Evolutionary conservation across 1,139 yeast genomes (phyloP).

Genomic region (Pichia sp.): DNA sequence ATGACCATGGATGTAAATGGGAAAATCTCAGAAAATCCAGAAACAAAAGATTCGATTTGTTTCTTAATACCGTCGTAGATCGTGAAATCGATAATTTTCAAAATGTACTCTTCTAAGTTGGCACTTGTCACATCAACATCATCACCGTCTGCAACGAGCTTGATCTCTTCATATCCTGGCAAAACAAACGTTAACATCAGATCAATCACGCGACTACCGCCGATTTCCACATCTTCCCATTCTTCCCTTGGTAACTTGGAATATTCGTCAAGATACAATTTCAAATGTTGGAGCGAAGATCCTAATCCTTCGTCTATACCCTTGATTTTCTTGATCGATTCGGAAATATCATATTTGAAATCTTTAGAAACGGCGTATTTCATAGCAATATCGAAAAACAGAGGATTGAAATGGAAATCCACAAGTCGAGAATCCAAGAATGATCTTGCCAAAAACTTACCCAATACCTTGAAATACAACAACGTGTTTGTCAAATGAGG

Average conservation of each 20-base stretch:
- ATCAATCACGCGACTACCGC: slow-evolving; percentile 47
- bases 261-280: slow-evolving; percentile 41
- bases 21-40: slow-evolving; percentile 83
- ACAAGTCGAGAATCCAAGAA: slow-evolving; percentile 82
- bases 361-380: slow-evolving; percentile 15
- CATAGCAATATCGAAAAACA: slow-evolving; percentile 57
- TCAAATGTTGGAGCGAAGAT: slow-evolving; percentile 54
- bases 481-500: slow-evolving; percentile 44
- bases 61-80: slow-evolving; percentile 60
- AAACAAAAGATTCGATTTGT: slow-evolving; percentile 69
- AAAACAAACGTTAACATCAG: slow-evolving; percentile 64
- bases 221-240: slow-evolving; percentile 35
- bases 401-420: slow-evolving; percentile 74
- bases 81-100: slow-evolving; percentile 57
- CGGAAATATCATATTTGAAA: slow-evolving; percentile 2
- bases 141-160: slow-evolving; percentile 54
- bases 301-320: slow-evolving; percentile 63
- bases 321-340: slow-evolving; percentile 41
- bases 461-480: slow-evolving; percentile 63
- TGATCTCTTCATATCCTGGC: slow-evolving; percentile 74
- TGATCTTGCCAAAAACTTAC: slow-evolving; percentile 85
- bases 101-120: slow-evolving; percentile 61
- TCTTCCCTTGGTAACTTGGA: slow-evolving; percentile 21
- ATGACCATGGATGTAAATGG: slow-evolving; percentile 73
- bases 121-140: slow-evolving; percentile 45